A percentile compares a stretch with the other conserved stretches of the same genome.
phyloP scores from a whole-genome alignment of 148 eudicot species.

The Chenopodium formosanum region DNA sequence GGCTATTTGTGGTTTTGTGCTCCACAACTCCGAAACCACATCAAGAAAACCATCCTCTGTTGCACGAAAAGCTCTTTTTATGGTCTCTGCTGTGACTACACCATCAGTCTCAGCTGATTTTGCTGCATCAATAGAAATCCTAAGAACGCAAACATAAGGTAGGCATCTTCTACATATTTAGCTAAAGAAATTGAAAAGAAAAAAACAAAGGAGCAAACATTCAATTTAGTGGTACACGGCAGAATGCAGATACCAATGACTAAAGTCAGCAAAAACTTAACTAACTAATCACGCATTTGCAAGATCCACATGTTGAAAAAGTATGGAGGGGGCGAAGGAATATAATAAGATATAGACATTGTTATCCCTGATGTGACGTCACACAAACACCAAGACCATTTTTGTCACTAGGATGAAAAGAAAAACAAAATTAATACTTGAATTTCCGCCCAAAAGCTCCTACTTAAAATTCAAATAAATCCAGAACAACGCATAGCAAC shows the following conservation, averaged over 20 bases:
- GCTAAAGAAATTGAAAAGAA: background rate
- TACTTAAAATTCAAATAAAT: no score
- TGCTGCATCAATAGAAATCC: conserved; percentile 55
- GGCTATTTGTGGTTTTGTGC: conserved; percentile 49
- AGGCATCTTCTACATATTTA: conserved; percentile 16
- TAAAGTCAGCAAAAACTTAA: background rate
- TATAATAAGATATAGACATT: no score
- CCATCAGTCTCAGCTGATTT: conserved; percentile 43
- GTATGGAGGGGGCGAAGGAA: background rate
- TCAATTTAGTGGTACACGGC: background rate
- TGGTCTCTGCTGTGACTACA: conserved; percentile 57
- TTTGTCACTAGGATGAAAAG: background rate
- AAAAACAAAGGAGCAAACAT: background rate
- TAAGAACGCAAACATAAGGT: conserved; percentile 37
- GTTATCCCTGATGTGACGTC: background rate
- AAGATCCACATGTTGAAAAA: background rate
- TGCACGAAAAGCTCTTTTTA: conserved; percentile 52
- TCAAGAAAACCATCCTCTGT: conserved; percentile 64
- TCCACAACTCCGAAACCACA: conserved; percentile 51
- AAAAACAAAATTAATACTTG: background rate
- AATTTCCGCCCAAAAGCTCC: background rate
- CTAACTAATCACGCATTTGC: background rate
- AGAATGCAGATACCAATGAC: background rate
- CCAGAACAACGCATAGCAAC: background rate
- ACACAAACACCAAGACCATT: background rate